Percentiles rank a stretch among this genome's conserved stretches.
phyloP scores from a whole-genome alignment of 1,284 basidiomycete genomes.

The Fomitopsis betulina region DNA sequence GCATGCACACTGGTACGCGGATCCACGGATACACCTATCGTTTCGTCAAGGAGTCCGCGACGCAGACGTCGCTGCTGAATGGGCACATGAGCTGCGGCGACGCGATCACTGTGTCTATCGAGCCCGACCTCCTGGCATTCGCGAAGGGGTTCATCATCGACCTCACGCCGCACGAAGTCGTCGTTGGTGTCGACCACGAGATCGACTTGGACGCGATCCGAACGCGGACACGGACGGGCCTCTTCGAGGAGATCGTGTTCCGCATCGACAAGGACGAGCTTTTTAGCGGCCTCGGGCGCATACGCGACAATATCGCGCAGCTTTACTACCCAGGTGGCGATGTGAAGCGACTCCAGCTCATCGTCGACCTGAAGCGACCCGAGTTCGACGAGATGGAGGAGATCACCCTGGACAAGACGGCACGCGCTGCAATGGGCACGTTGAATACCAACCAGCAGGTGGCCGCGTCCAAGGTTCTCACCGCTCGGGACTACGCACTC shows the following conservation, averaged over 20 bases:
- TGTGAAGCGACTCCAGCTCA: conserved; percentile 55
- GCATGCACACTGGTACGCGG: conserved; percentile 25
- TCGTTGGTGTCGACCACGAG: conserved; percentile 79
- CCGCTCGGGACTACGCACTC: conserved; percentile 86
- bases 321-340: conserved; percentile 82
- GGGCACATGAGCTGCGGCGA: conserved; percentile 81
- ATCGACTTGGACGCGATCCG: conserved; percentile 55
- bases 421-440: conserved; percentile 9
- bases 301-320: conserved; percentile 87
- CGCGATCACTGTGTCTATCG: conserved; percentile 80
- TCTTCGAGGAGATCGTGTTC: conserved; percentile 47
- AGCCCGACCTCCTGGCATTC: conserved; percentile 80
- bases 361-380: conserved; percentile 82
- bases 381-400: conserved; percentile 41
- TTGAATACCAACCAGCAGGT: conserved; percentile 76
- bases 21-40: conserved; percentile 60
- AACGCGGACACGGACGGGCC: conserved; percentile 30
- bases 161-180: conserved; percentile 60
- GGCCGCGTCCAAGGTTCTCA: conserved; percentile 74
- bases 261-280: conserved; percentile 95
- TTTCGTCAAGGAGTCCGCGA: conserved; percentile 40
- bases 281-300: conserved; percentile 78
- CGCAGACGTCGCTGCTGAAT: conserved; percentile 54
- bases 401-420: conserved; percentile 1
- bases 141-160: conserved; percentile 81